A percentile compares a stretch with the other conserved stretches of the same genome.
phyloP scores from a whole-genome alignment of 768 basidiomycete genomes.

The Pisolithus marmoratus region DNA sequence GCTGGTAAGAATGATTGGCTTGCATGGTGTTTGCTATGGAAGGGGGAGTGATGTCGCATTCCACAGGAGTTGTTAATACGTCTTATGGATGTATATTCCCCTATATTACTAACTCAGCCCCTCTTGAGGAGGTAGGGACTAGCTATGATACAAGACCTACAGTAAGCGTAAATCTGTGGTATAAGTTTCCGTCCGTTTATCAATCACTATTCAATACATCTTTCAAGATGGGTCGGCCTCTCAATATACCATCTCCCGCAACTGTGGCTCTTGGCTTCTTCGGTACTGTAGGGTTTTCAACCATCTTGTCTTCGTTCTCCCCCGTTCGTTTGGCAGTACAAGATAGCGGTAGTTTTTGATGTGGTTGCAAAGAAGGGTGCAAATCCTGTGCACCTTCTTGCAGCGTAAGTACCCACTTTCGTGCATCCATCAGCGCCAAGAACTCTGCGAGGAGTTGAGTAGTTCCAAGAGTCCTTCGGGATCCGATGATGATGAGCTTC shows the following conservation, averaged over 20 bases:
- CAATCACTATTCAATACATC: constrained; percentile 49
- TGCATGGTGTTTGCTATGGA: too few species aligned
- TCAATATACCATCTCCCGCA: constrained; percentile 41
- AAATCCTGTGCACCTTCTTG: constrained; percentile 46
- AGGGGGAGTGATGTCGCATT: too few species aligned
- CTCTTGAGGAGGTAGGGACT: too few species aligned
- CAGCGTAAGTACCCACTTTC: constrained; percentile 66
- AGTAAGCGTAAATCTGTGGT: too few species aligned
- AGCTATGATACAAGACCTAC: too few species aligned
- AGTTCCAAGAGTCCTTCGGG: constrained; percentile 63
- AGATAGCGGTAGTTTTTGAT: neutral
- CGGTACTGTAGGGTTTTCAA: constrained; percentile 13
- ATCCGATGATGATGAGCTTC: constrained; percentile 90
- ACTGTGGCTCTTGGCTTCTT: constrained; percentile 33
- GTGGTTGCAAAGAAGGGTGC: constrained; percentile 36
- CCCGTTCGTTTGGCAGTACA: constrained; percentile 3
- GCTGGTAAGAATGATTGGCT: too few species aligned
- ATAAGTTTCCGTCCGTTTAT: neutral
- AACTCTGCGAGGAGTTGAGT: constrained; percentile 66
- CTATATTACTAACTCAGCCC: too few species aligned
- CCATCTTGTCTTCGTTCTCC: constrained; percentile 2
- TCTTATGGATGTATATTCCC: too few species aligned
- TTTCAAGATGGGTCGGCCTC: constrained; percentile 52
- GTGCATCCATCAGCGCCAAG: constrained; percentile 66
- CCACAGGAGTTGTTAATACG: too few species aligned